Evolutionary conservation across 192 early-diverging fungal species (phyloP).

Genomic region (Coemansia aciculifera): DNA sequence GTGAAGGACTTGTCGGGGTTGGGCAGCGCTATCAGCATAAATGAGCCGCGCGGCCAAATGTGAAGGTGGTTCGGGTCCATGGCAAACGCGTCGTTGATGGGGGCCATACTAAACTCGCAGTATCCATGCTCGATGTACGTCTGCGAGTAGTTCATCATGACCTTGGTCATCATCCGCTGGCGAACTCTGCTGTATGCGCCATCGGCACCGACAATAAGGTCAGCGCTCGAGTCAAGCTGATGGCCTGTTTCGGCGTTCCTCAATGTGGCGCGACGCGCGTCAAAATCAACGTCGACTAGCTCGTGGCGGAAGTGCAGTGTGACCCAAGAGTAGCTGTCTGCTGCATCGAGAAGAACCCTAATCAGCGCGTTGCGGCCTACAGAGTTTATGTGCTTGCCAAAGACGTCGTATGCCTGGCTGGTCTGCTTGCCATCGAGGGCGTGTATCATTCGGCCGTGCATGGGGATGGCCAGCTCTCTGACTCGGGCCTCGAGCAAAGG

Average conservation of each 20-base stretch:
- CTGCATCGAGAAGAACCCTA: conserved; percentile 73
- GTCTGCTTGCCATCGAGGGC: conserved; percentile 64
- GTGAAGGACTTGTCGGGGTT: conserved; percentile 94
- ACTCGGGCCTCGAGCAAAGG: conserved; percentile 66
- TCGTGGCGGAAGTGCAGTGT: conserved; percentile 75
- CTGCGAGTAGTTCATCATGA: conserved; percentile 83
- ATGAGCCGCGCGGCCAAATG: conserved; percentile 95
- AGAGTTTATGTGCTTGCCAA: conserved; percentile 92
- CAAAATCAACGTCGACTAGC: conserved; percentile 71
- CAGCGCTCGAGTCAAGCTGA: conserved; percentile 55
- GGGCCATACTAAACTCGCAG: conserved; percentile 87
- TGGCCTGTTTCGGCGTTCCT: conserved; percentile 35
- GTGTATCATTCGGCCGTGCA: conserved; percentile 94
- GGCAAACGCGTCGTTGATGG: conserved; percentile 67
- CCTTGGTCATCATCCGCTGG: conserved; percentile 75
- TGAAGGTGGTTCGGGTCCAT: conserved; percentile 92
- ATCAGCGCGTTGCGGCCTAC: conserved; percentile 84
- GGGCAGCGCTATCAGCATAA: conserved; percentile 98
- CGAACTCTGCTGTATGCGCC: conserved; percentile 83
- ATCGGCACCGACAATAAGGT: conserved; percentile 88
- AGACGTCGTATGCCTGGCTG: conserved; percentile 85
- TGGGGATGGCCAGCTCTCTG: conserved; percentile 74
- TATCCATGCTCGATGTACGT: conserved; percentile 90
- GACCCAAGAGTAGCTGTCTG: conserved; percentile 67
- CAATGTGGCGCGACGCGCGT: conserved; percentile 56